Evolutionary conservation across 768 basidiomycete species (phyloP).

Genomic region (Gymnopilus dilepis): DNA sequence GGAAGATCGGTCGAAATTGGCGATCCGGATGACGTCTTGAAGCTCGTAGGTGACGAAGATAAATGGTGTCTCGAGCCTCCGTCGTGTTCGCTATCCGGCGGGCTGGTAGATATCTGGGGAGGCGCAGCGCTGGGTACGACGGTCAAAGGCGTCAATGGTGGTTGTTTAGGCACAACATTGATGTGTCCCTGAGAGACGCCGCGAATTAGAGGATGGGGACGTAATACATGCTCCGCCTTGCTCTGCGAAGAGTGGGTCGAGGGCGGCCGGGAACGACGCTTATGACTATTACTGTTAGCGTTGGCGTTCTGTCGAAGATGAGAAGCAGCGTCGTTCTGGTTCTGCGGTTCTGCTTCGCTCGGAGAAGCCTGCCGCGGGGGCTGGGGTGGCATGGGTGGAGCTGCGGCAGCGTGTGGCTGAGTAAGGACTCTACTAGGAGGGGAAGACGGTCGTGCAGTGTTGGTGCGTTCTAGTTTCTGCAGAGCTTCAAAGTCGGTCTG

Average conservation of each 20-base stretch:
- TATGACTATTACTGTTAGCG: too few relatives aligned
- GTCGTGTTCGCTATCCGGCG: slow-evolving; percentile 29
- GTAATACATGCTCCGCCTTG: slow-evolving; percentile 43
- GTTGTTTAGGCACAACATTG: slow-evolving; percentile 50
- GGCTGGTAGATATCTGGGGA: slow-evolving; percentile 47
- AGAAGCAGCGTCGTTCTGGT: slow-evolving; percentile 29
- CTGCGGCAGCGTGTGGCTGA: slow-evolving; percentile 9
- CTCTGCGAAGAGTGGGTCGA: slow-evolving; percentile 64
- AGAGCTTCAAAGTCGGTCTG: slow-evolving; percentile 36
- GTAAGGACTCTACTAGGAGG: slow-evolving; percentile 16
- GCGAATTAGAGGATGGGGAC: slow-evolving; percentile 80
- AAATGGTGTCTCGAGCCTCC: slow-evolving; percentile 27
- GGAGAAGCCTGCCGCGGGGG: background rate
- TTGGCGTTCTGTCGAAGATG: slow-evolving; percentile 35
- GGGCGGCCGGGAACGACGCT: slow-evolving; percentile 62
- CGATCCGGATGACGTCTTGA: slow-evolving; percentile 33
- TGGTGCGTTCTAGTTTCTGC: slow-evolving; percentile 12
- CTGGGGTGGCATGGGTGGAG: slow-evolving; percentile 4
- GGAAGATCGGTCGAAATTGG: slow-evolving; percentile 28
- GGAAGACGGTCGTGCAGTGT: slow-evolving; percentile 6
- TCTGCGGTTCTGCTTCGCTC: slow-evolving; percentile 2
- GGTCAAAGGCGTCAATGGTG: slow-evolving; percentile 69
- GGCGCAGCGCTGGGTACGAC: slow-evolving; percentile 57
- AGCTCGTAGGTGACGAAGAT: slow-evolving; percentile 41
- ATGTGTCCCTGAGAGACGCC: slow-evolving; percentile 68